Percentiles rank a stretch among this genome's conserved stretches.
phyloP scores from a whole-genome alignment of 257 asterid species.

The Nicotiana benthamiana region DNA sequence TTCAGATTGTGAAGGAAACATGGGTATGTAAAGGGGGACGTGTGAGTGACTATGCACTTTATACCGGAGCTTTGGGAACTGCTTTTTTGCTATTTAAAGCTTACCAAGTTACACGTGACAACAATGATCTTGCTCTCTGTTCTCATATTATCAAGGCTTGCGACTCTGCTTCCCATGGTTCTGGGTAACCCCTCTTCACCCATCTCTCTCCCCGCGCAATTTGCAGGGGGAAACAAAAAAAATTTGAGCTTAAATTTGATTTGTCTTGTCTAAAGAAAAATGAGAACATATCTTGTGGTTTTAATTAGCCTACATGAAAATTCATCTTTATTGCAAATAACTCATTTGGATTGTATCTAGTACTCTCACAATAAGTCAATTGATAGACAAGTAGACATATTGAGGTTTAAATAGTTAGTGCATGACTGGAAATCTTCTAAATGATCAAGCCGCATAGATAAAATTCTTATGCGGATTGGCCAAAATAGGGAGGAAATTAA shows the following conservation, averaged over 20 bases:
- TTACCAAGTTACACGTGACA: slow-evolving; percentile 45
- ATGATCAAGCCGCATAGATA: neutral
- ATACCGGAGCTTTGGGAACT: slow-evolving; percentile 76
- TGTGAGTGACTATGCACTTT: slow-evolving; percentile 49
- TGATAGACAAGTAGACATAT: neutral
- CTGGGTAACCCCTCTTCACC: slow-evolving; percentile 33
- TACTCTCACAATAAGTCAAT: too few relatives aligned
- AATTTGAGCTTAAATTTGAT: neutral
- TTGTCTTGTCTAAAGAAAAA: neutral
- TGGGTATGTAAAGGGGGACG: slow-evolving; percentile 48
- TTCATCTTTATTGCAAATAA: neutral
- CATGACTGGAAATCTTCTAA: neutral
- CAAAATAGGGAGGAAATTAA: neutral
- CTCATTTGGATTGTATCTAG: too few relatives aligned
- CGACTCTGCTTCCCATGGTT: slow-evolving; percentile 44
- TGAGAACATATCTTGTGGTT: neutral
- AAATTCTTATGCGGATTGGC: neutral
- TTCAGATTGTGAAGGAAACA: slow-evolving; percentile 69
- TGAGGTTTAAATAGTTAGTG: neutral
- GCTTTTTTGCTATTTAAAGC: slow-evolving; percentile 80
- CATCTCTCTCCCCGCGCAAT: neutral
- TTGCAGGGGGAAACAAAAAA: too few relatives aligned
- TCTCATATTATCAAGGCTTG: slow-evolving; percentile 58
- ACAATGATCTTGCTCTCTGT: slow-evolving; percentile 48
- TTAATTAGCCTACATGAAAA: neutral